Base-by-base conservation (phyloP, 306 rosid genomes). In the Mimosa pudica region DNA sequence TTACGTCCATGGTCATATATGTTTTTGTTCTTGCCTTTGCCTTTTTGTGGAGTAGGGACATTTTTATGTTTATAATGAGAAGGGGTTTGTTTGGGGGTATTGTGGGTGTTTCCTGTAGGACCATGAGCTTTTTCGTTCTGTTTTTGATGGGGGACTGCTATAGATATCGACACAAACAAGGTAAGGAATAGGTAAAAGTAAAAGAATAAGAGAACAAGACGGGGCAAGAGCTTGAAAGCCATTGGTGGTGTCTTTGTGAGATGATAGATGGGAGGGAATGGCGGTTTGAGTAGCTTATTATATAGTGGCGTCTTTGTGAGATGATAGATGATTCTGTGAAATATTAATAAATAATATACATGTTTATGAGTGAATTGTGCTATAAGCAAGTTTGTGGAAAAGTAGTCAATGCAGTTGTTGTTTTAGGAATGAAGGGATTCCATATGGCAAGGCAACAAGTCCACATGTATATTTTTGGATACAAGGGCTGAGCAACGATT, bases 1-100 rank as follows among this genome's bases (percentile, higher is more conserved):
- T 80, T 55, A 3, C 94, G 86, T 24, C 97, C 91, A 60, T 84
- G 89, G 78, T 87, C 85, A 74, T 85, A 82, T 13, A 88, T 73
- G 78, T 38, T 38, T 5, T 38, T 38, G 42, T 38, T 38, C 42
- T 38, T 38, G 42, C 42, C 42, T 38, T 38, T 38, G 42, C 42
- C 42, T 38, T 38, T 38, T 38, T 38, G 42, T 2, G 42, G 42
- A 38, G 42, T 89, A n/a, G 92, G 92, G 14, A 87, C 77, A 0
- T 82, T 24, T 24, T 24, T 38, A 38, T 48, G 49, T 82, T 77
- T 86, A 83, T 97, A 94, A 57, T 74, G 89, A 1, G 89, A 51
- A 13, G 97, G 93, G 80, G 92, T 79, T 1, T 80, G 80, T 20
- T 89, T 88, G 24, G 84, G 76, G 65, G 30, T 24, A 24, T 85